Evolutionary conservation across 2,329 filamentous ascomycete genomes (phyloP).

Genomic region (Akanthomyces uredinophilus): DNA sequence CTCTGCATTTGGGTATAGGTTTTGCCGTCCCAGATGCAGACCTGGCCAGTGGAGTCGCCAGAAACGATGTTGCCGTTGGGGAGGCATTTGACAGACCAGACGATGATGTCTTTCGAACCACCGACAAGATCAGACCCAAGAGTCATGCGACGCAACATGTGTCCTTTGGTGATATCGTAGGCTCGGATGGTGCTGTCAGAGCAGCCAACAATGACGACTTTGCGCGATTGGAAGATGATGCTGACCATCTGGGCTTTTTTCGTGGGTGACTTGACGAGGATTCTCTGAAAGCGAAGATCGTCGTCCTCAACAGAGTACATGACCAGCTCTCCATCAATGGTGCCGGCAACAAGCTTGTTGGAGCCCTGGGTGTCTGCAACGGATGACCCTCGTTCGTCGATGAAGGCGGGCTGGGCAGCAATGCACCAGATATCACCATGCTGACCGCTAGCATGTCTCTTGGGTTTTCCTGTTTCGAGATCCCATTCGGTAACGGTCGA

Average conservation of each 20-base stretch:
- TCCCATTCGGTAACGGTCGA: slow-evolving; percentile 95
- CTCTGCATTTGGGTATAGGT: slow-evolving; percentile 85
- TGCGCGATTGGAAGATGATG: slow-evolving; percentile 80
- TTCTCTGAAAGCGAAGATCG: slow-evolving; percentile 73
- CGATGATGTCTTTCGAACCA: slow-evolving; percentile 77
- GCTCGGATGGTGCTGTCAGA: slow-evolving; percentile 94
- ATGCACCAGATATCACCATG: slow-evolving; percentile 98
- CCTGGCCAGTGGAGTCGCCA: slow-evolving; percentile 88
- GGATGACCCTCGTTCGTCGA: slow-evolving; percentile 22
- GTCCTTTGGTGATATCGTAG: slow-evolving; percentile 77
- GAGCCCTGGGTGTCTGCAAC: slow-evolving; percentile 31
- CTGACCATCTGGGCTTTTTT: slow-evolving; percentile 88
- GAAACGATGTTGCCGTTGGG: slow-evolving; percentile 87
- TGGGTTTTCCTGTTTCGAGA: slow-evolving; percentile 69
- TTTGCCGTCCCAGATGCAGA: slow-evolving; percentile 90
- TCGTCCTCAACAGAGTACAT: slow-evolving; percentile 81
- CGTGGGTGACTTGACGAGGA: slow-evolving; percentile 69
- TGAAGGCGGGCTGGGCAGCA: slow-evolving; percentile 68
- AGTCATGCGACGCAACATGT: slow-evolving; percentile 74
- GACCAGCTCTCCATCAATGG: slow-evolving; percentile 84
- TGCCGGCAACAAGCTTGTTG: slow-evolving; percentile 73
- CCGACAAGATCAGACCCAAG: slow-evolving; percentile 72
- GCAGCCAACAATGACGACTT: slow-evolving; percentile 82
- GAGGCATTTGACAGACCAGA: slow-evolving; percentile 90
- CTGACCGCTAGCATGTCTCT: slow-evolving; percentile 81